Conservation (phyloP, 2,329 filamentous ascomycete genomes). For the Ophiostoma populinum region DNA sequence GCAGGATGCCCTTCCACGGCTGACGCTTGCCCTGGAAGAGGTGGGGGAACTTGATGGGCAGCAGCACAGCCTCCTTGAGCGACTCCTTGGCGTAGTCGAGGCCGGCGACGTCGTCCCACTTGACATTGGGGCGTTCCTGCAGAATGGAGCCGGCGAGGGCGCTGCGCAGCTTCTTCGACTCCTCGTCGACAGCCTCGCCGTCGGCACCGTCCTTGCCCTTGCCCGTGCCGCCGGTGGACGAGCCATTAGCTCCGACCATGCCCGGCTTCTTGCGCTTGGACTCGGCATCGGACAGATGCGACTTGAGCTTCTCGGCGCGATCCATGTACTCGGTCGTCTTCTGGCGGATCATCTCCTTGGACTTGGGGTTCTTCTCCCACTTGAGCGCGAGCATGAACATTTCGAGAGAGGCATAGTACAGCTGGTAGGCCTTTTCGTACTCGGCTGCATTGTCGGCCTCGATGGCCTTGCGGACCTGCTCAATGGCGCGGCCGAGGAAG, state of each 20-base stretch:
- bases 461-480: slow-evolving; percentile 93
- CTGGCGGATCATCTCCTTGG: slow-evolving; percentile 91
- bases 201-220: slow-evolving; percentile 37
- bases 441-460: slow-evolving; percentile 88
- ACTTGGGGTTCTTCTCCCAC: slow-evolving; percentile 97
- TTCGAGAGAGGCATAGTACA: slow-evolving; percentile 90
- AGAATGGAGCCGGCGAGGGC: slow-evolving; percentile 84
- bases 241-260: slow-evolving; percentile 56
- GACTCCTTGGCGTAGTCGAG: slow-evolving; percentile 90
- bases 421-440: slow-evolving; percentile 92
- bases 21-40: slow-evolving; percentile 91
- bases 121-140: slow-evolving; percentile 87
- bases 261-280: slow-evolving; percentile 52
- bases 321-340: slow-evolving; percentile 98
- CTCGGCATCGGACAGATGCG: slow-evolving; percentile 63
- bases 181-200: slow-evolving; percentile 61
- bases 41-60: slow-evolving; percentile 97
- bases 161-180: slow-evolving; percentile 86
- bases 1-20: slow-evolving; percentile 93
- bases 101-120: slow-evolving; percentile 96
- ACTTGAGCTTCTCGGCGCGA: slow-evolving; percentile 93
- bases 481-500: slow-evolving; percentile 91
- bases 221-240: slow-evolving; percentile 42
- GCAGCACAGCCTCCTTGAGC: slow-evolving; percentile 88
- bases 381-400: slow-evolving; percentile 98